Evolutionary conservation across 176 grass and related monocot genomes (phyloP).

Genomic region (Aegilops umbellulata): DNA sequence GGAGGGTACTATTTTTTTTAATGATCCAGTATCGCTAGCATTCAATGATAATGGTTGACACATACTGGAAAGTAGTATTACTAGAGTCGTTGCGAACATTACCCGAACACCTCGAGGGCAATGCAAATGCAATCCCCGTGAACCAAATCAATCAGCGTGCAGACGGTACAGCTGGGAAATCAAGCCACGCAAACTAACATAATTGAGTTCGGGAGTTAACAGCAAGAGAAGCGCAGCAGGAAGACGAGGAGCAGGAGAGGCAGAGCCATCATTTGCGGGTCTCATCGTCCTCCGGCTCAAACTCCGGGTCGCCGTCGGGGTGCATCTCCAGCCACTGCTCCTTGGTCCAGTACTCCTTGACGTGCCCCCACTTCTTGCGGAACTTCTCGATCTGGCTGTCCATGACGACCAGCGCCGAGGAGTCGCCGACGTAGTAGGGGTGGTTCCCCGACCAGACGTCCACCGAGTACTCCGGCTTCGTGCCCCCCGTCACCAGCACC

Average conservation of each 20-base stretch:
- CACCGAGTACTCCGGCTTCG: constrained; percentile 76
- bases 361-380: constrained; percentile 74
- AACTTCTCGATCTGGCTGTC: constrained; percentile 95
- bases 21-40: too few relatives aligned
- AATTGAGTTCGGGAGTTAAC: neutral
- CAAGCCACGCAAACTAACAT: neutral
- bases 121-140: neutral
- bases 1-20: too few relatives aligned
- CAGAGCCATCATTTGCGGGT: constrained; percentile 23
- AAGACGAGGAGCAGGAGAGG: neutral
- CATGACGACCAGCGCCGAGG: constrained; percentile 63
- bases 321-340: constrained; percentile 65
- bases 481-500: constrained; percentile 91
- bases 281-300: constrained; percentile 43
- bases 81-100: neutral
- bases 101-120: constrained; percentile 22
- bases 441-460: constrained; percentile 99
- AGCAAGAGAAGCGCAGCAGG: neutral
- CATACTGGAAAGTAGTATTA: neutral
- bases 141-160: neutral
- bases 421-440: constrained; percentile 85
- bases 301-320: constrained; percentile 58
- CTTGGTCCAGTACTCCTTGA: constrained; percentile 65
- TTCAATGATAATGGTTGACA: too few relatives aligned
- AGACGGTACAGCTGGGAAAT: neutral